Evolutionary conservation across 202 grass and related monocot genomes (phyloP).

Genomic region (Dendrocalamus latiflorus): DNA sequence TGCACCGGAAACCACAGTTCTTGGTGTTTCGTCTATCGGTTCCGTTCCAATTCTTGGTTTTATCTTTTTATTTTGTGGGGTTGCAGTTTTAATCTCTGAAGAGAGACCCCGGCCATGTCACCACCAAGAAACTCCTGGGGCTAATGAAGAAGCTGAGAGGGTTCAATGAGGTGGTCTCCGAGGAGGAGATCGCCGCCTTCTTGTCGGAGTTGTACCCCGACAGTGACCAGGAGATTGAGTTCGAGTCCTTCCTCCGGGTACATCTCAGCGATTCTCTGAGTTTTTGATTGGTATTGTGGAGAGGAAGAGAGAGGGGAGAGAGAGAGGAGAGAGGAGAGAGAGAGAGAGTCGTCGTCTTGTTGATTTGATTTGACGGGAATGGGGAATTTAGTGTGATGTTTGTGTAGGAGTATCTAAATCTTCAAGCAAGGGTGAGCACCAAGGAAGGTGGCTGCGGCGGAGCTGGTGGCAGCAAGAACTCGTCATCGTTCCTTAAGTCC

Average conservation of each 20-base stretch:
- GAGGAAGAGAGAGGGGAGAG: neutral
- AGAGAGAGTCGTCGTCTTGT: neutral
- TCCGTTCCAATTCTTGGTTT: neutral
- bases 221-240: conserved; percentile 72
- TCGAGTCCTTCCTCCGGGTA: conserved; percentile 86
- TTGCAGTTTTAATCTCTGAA: conserved; percentile 69
- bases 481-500: conserved; percentile 82
- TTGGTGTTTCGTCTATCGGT: no score
- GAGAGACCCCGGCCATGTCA: conserved; percentile 60
- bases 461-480: conserved; percentile 35
- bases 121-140: conserved; percentile 60
- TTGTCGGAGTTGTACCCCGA: conserved; percentile 64
- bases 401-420: conserved; percentile 71
- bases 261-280: conserved; percentile 8
- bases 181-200: conserved; percentile 62
- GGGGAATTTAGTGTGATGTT: neutral
- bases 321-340: neutral
- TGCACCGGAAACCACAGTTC: no score
- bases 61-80: neutral
- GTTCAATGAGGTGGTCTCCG: conserved; percentile 25
- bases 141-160: conserved; percentile 84
- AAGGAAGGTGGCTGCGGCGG: conserved; percentile 39
- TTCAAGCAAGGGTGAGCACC: conserved; percentile 51
- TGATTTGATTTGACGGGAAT: conserved; percentile 16
- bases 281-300: neutral